Percentiles rank a stretch among this genome's conserved stretches.
Evolutionary conservation across 129 eudicot species (phyloP).

Genomic region (Dittrichia graveolens): DNA sequence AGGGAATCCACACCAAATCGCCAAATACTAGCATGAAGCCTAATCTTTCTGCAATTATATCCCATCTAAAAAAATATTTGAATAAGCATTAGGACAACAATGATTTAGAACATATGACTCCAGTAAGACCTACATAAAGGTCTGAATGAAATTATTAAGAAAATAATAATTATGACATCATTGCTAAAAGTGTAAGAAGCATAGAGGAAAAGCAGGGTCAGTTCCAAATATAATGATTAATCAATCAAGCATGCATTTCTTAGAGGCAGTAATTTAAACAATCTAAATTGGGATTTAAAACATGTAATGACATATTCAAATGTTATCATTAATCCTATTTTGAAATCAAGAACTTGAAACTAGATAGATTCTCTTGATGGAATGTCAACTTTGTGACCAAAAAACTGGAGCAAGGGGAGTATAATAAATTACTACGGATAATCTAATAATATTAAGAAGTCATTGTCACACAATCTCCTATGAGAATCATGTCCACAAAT

Average conservation of each 20-base stretch:
- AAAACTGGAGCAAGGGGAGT: no score
- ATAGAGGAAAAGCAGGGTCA: background rate
- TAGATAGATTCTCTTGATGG: background rate
- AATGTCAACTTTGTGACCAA: no score
- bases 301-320: background rate
- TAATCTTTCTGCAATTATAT: constrained; percentile 94
- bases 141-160: background rate
- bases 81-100: constrained; percentile 11
- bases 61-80: constrained; percentile 69
- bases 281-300: background rate
- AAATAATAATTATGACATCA: background rate
- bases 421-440: no score
- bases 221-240: background rate
- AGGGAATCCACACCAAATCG: constrained; percentile 97
- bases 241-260: constrained; percentile 10
- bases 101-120: constrained; percentile 4
- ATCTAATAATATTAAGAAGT: no score
- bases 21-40: constrained; percentile 99
- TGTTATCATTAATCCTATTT: background rate
- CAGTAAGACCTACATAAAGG: constrained; percentile 17
- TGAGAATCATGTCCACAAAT: background rate
- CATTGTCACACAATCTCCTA: no score
- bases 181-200: background rate
- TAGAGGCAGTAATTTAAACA: background rate
- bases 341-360: background rate